phyloP scores from a whole-genome alignment of 805 yeast species.

The Metschnikowia cerradonensis region DNA sequence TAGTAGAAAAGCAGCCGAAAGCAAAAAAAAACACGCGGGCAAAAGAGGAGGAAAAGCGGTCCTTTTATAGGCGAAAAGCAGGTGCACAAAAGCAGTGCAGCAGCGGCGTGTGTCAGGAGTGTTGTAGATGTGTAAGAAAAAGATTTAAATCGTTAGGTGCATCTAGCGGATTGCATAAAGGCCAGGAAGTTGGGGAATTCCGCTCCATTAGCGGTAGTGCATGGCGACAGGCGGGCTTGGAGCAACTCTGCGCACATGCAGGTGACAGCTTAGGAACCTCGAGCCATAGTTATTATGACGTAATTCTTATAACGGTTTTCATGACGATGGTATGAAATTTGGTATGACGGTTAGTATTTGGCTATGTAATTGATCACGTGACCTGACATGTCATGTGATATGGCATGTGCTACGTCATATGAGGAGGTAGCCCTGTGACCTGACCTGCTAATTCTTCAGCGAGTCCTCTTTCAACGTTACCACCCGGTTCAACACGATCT shows the following conservation, averaged over 20 bases:
- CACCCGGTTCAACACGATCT: conserved; percentile 78
- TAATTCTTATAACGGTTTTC: too few species aligned
- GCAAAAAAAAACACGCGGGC: background rate
- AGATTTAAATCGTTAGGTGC: conserved; percentile 4
- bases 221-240: background rate
- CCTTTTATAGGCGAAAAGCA: background rate
- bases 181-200: conserved; percentile 3
- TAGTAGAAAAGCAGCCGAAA: background rate
- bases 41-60: background rate
- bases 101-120: background rate
- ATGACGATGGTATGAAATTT: too few species aligned
- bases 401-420: too few species aligned
- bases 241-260: background rate
- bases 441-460: conserved; percentile 32
- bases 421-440: too few species aligned
- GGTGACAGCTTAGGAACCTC: background rate
- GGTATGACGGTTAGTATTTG: too few species aligned
- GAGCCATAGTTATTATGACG: too few species aligned
- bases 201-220: conserved; percentile 4
- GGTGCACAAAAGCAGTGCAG: conserved; percentile 1
- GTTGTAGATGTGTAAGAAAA: conserved; percentile 1
- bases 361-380: too few species aligned
- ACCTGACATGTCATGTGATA: too few species aligned
- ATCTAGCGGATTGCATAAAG: conserved; percentile 3
- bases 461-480: conserved; percentile 89